phyloP scores from a whole-genome alignment of 805 yeast genomes.

The Kazachstania taianensis region DNA sequence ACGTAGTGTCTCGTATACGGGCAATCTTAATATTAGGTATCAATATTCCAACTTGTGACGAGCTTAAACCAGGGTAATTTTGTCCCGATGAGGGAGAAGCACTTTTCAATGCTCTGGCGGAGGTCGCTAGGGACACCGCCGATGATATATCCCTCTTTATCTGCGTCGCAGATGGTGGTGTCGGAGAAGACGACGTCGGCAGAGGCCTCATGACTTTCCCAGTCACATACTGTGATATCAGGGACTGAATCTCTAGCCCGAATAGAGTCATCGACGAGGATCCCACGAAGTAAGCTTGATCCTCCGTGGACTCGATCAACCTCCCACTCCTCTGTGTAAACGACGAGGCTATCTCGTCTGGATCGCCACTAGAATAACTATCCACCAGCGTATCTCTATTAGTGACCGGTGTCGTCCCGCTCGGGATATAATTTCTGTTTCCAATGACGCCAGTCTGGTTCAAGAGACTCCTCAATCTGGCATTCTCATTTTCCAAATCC shows the following conservation, averaged over 20 bases:
- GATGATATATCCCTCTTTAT: background rate
- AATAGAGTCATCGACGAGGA: constrained; percentile 76
- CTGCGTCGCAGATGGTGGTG: background rate
- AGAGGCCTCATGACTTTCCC: constrained; percentile 13
- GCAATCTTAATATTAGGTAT: background rate
- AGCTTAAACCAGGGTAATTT: background rate
- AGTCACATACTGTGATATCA: constrained; percentile 35
- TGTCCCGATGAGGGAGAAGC: too few species aligned
- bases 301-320: constrained; percentile 62
- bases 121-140: too few species aligned
- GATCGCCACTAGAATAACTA: background rate
- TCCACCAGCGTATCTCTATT: background rate
- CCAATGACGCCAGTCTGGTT: too few species aligned
- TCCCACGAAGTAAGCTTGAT: constrained; percentile 68
- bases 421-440: background rate
- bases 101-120: too few species aligned
- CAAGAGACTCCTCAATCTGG: constrained; percentile 27
- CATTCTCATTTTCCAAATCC: constrained; percentile 55
- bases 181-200: constrained; percentile 4
- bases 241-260: constrained; percentile 64
- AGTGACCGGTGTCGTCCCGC: background rate
- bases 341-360: constrained; percentile 46
- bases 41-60: background rate
- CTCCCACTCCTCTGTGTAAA: constrained; percentile 64
- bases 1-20: too few species aligned